A percentile compares a stretch with the other conserved stretches of the same genome.
Evolutionary conservation across 2,329 filamentous ascomycete genomes (phyloP).

Genomic region (Hypocrella siamensis): DNA sequence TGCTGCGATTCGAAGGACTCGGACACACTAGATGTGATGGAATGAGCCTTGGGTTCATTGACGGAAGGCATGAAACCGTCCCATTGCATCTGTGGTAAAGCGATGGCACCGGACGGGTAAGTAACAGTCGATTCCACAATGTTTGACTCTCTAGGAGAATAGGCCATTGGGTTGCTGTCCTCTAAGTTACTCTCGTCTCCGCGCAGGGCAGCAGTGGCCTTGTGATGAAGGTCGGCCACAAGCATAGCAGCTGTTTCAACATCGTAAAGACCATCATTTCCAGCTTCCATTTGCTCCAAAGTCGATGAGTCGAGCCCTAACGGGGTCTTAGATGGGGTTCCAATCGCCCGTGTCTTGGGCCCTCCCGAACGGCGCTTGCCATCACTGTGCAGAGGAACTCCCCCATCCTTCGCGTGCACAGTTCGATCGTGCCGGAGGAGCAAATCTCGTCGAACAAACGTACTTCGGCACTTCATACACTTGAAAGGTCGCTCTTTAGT

Average conservation of each 20-base stretch:
- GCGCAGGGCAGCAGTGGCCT: constrained; percentile 61
- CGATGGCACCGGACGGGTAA: constrained; percentile 65
- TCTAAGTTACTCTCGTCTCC: constrained; percentile 40
- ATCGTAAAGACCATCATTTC: constrained; percentile 81
- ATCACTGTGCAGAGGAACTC: constrained; percentile 84
- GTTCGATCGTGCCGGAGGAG: constrained; percentile 94
- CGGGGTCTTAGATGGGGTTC: constrained; percentile 56
- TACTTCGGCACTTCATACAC: constrained; percentile 94
- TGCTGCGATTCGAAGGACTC: constrained; percentile 53
- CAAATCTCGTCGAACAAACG: constrained; percentile 92
- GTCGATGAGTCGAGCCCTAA: constrained; percentile 71
- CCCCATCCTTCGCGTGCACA: constrained; percentile 95
- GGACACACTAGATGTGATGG: constrained; percentile 49
- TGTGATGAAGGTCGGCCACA: constrained; percentile 95
- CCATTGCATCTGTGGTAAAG: constrained; percentile 79
- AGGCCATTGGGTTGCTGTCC: constrained; percentile 46
- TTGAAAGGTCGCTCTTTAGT: constrained; percentile 99
- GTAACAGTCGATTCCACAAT: constrained; percentile 65
- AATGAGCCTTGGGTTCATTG: constrained; percentile 59
- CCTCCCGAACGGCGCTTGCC: constrained; percentile 67
- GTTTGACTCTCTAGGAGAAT: constrained; percentile 54
- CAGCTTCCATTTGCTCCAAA: constrained; percentile 83
- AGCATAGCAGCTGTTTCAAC: constrained; percentile 97
- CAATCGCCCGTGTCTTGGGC: constrained; percentile 48
- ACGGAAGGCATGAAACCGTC: constrained; percentile 66